Evolutionary conservation across 306 rosid species (phyloP).

Genomic region (Delonix regia): DNA sequence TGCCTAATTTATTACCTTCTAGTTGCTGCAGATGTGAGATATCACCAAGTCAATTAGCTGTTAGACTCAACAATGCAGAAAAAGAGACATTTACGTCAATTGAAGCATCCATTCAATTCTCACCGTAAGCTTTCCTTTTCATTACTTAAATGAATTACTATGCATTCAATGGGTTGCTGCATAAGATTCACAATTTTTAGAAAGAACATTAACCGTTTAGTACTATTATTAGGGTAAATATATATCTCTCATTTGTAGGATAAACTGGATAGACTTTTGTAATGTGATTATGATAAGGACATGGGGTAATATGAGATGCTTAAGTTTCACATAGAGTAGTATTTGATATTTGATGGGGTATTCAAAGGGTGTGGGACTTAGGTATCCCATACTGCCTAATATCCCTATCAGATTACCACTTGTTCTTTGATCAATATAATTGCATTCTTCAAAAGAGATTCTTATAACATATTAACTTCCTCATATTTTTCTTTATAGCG

Average conservation of each 20-base stretch:
- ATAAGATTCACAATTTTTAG: too few species aligned
- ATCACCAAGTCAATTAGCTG: slow-evolving; percentile 25
- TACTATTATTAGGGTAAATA: background rate
- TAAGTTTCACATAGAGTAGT: too few species aligned
- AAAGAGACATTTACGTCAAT: slow-evolving; percentile 47
- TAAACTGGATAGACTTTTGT: background rate
- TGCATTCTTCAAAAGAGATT: background rate
- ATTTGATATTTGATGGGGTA: too few species aligned
- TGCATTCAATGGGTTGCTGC: background rate
- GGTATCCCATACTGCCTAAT: too few species aligned
- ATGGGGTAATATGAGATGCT: too few species aligned
- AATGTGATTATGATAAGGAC: too few species aligned
- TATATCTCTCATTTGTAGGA: background rate
- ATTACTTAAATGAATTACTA: slow-evolving; percentile 11
- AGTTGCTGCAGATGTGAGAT: slow-evolving; percentile 30
- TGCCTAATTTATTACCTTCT: slow-evolving; percentile 11
- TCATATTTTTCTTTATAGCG: slow-evolving; percentile 40
- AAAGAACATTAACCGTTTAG: background rate
- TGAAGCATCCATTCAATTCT: slow-evolving; percentile 54
- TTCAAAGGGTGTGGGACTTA: too few species aligned
- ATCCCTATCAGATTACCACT: too few species aligned
- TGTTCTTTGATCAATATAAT: background rate
- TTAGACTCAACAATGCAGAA: slow-evolving; percentile 39
- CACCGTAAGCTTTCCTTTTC: slow-evolving; percentile 46
- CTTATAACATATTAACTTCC: background rate